A percentile compares a stretch with the other conserved stretches of the same genome.
These are phyloP conservation scores for Ajuga chamaepitys DNA, from an alignment of 257 asterid genomes.

Conservation along the genomic window DNA sequence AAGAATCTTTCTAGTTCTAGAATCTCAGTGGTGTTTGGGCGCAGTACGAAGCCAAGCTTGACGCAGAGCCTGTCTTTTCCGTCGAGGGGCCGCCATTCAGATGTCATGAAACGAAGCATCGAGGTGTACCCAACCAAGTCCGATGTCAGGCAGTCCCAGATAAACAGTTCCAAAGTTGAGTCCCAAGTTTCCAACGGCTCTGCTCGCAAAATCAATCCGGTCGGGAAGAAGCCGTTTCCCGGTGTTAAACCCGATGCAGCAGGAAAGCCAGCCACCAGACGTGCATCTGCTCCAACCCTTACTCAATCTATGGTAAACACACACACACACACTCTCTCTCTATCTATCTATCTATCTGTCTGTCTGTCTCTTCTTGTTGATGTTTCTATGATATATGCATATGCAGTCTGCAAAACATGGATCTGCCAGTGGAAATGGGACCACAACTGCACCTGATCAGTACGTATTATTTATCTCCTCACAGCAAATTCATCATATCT, in stretches of 20 bases:
- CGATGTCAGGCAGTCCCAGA: slow-evolving; percentile 30
- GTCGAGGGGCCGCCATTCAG: slow-evolving; percentile 34
- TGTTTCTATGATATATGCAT: not conserved
- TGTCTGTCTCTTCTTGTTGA: not conserved
- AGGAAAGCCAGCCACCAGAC: slow-evolving; percentile 16
- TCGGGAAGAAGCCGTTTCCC: slow-evolving; percentile 22
- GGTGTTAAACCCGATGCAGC: slow-evolving; percentile 20
- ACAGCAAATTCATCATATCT: no score
- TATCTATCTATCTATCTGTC: not conserved
- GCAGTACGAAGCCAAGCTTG: slow-evolving; percentile 34
- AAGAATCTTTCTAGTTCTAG: slow-evolving; percentile 32
- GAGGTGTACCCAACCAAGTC: slow-evolving; percentile 39
- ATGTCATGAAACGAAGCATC: slow-evolving; percentile 49
- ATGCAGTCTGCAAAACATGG: slow-evolving; percentile 38
- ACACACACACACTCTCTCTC: not conserved
- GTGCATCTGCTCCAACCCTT: slow-evolving; percentile 32
- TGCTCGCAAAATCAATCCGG: slow-evolving; percentile 11
- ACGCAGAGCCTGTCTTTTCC: slow-evolving; percentile 64
- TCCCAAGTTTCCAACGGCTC: slow-evolving; percentile 29
- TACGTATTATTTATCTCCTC: slow-evolving; percentile 38
- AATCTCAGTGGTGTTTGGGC: slow-evolving; percentile 40
- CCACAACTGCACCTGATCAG: slow-evolving; percentile 32
- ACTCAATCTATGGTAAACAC: slow-evolving; percentile 38
- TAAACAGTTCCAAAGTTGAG: slow-evolving; percentile 31
- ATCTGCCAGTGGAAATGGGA: slow-evolving; percentile 26